Evolutionary conservation across 331 rosid species (phyloP).

Genomic region (Quercus tomentella): DNA sequence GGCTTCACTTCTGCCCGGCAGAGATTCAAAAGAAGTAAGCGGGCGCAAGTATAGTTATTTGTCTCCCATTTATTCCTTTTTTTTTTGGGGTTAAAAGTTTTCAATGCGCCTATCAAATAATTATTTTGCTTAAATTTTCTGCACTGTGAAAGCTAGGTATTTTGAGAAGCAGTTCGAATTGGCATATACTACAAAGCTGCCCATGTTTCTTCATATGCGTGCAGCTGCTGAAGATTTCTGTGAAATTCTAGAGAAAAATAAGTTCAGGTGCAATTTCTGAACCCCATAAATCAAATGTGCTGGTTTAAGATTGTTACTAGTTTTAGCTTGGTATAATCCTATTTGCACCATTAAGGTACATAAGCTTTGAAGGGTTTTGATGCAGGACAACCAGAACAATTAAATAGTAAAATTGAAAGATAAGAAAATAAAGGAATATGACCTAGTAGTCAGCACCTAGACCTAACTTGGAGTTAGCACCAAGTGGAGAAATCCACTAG

Average conservation of each 20-base stretch:
- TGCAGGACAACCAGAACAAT: no score
- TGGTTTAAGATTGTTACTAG: neutral
- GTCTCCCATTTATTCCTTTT: neutral
- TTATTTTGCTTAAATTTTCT: neutral
- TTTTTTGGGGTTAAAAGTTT: neutral
- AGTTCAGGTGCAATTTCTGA: conserved; percentile 51
- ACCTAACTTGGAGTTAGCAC: no score
- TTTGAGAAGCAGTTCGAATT: conserved; percentile 93
- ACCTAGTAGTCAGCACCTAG: no score
- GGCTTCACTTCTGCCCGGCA: conserved; percentile 85
- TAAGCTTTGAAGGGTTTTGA: neutral
- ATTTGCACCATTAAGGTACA: neutral
- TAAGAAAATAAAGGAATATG: no score
- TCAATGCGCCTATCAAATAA: neutral
- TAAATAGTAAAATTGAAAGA: no score
- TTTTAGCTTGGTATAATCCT: conserved; percentile 9
- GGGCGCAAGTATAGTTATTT: neutral
- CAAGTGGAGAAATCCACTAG: no score
- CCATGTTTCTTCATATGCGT: conserved; percentile 97
- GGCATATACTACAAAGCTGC: conserved; percentile 72
- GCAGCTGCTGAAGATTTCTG: conserved; percentile 92
- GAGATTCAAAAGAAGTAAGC: conserved; percentile 87
- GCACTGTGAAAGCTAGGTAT: conserved; percentile 50
- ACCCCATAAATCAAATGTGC: conserved; percentile 8
- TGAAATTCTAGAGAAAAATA: conserved; percentile 76